A percentile compares a stretch with the other conserved stretches of the same genome.
These are phyloP conservation scores for Miscanthus lutarioriparius DNA, from an alignment of 176 grass and related monocot genomes.

Conservation along the genomic window DNA sequence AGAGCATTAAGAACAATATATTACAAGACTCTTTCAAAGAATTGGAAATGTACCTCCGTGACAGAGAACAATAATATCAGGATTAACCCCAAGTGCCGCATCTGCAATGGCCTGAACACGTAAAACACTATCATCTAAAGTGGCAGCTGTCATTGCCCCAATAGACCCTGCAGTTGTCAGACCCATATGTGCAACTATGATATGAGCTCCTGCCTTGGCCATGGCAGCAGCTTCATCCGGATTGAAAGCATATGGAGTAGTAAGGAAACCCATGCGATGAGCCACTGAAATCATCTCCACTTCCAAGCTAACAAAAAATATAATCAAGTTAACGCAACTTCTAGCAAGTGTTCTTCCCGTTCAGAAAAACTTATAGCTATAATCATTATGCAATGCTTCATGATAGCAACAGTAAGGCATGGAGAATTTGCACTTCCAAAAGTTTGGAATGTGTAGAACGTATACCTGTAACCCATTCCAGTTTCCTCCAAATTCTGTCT, in stretches of 20 bases:
- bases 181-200: slow-evolving; percentile 95
- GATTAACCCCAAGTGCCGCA: slow-evolving; percentile 65
- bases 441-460: not conserved
- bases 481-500: slow-evolving; percentile 95
- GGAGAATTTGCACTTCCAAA: not conserved
- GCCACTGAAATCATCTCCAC: too few relatives aligned
- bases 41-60: slow-evolving; percentile 76
- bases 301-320: too few relatives aligned
- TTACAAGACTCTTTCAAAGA: not conserved
- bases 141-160: too few relatives aligned
- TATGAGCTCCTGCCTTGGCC: slow-evolving; percentile 81
- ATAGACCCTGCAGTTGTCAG: slow-evolving; percentile 90
- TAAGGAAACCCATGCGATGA: slow-evolving; percentile 62
- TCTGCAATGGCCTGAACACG: slow-evolving; percentile 80
- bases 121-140: slow-evolving; percentile 39
- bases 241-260: slow-evolving; percentile 92
- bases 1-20: slow-evolving; percentile 13
- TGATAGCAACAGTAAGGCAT: not conserved
- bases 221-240: slow-evolving; percentile 70
- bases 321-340: too few relatives aligned
- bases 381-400: not conserved
- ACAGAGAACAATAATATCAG: slow-evolving; percentile 79
- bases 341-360: not conserved
- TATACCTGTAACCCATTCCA: slow-evolving; percentile 94
- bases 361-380: not conserved